Base-by-base conservation (phyloP, 352 stramenopile genomes). In the Thalassiosira exigua region DNA sequence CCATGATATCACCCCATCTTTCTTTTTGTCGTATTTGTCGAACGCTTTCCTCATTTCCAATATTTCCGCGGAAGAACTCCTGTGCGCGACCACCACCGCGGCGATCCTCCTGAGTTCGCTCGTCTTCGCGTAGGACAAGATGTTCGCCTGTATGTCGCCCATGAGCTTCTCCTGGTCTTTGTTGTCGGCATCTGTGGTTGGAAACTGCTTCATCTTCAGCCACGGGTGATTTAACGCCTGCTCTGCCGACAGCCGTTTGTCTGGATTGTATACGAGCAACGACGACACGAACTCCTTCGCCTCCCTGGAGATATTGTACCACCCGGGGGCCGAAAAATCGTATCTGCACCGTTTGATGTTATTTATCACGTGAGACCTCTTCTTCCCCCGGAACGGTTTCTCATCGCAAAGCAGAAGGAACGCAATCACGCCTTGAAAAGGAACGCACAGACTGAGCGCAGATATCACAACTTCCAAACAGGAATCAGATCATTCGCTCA, bases 251-350 rank as follows among this genome's bases (percentile, higher is more conserved):
- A 91, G 70, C 11, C 96, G 87, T 72, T 97, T 87, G 17, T 92
- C 81, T 17, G 94, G 93, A 80, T 98, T 91, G n/a, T 97, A 85
- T 1, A 97, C 81, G 4, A 98, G 89, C 80, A 98, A 94, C 54
- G 94, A 91, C 51, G 75, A 85, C 51, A 98, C 96, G 53, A 98
- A 95, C 57, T 97, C 92, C 81, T 98, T 98, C 53, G 96, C 96
- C 11, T 97, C 91, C 33, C 94, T 86, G 26, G 95, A 98, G 2
- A 98, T 92, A 74, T 95, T 87, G 71, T 96, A 89, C 96, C 96
- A 98, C 79, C 96, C 95, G 21, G 93, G 91, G n/a, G 92, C 93
- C 52, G 97, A 90, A 68, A 98, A 98, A 30, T 52, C 75, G 41
- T 91, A 92, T 22, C 81, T 61, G 52, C 82, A 84, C 36, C 60